Evolutionary conservation across 1,284 basidiomycete genomes (phyloP).

Genomic region (Erythrobasidium hasegawianum): DNA sequence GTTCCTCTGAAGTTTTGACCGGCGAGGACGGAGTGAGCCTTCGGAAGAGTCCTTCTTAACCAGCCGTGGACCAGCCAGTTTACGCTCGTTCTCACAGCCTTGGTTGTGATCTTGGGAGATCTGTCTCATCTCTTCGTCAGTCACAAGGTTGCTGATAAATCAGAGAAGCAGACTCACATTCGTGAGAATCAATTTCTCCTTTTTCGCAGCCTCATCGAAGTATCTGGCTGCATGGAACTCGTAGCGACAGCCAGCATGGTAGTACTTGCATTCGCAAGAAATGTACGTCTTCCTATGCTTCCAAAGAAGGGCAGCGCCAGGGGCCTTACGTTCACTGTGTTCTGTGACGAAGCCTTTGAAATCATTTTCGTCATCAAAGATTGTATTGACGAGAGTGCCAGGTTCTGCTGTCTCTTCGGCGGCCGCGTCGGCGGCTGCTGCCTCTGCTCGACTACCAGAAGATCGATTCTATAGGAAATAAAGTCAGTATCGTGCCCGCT

Average conservation of each 20-base stretch:
- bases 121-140: neutral
- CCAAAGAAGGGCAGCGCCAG: constrained; percentile 12
- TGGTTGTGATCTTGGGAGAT: constrained; percentile 15
- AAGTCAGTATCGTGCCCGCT: neutral
- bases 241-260: constrained; percentile 28
- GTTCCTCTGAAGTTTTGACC: too few relatives aligned
- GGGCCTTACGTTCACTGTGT: constrained; percentile 13
- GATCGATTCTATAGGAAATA: neutral
- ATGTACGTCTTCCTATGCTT: neutral
- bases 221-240: constrained; percentile 24
- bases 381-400: neutral
- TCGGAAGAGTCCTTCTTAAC: neutral
- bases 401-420: neutral
- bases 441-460: neutral
- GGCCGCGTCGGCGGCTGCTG: neutral
- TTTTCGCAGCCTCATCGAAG: constrained; percentile 1
- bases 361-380: constrained; percentile 10
- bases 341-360: constrained; percentile 2
- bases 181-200: constrained; percentile 8
- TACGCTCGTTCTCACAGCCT: constrained; percentile 16
- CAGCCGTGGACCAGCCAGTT: constrained; percentile 6
- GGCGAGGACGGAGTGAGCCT: too few relatives aligned
- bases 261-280: constrained; percentile 1
- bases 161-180: constrained; percentile 11
- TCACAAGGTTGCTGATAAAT: neutral